Base-by-base conservation (phyloP, 2,329 filamentous ascomycete species). In the Cytospora piceicola region DNA sequence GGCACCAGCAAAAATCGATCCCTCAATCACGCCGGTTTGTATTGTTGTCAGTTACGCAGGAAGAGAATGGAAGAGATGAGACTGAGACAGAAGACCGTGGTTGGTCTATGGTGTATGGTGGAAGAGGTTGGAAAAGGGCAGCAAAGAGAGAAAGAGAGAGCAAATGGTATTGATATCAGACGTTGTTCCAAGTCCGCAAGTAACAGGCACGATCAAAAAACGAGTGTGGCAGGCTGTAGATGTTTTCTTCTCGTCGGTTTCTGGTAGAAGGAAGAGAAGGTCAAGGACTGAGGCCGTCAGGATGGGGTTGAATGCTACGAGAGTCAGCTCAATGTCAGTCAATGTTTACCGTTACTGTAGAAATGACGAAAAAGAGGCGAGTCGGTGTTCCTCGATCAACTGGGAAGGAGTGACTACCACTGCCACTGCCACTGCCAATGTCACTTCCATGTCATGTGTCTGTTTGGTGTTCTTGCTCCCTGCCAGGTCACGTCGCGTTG, bases 181-280 rank as follows among this genome's bases (percentile, higher is more conserved):
- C 58, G 56, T 27, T 60, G 29, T 55, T 56, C 56, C 34, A 62
- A 61, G 54, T 49, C 39, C 51, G 34, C 34, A 49, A 51, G 39
- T 46, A 60, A 49, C 22, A 24, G 55, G 24, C 49, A 52, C 66
- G 66, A 67, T 67, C 66, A 67, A 67, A 67, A 67, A 67, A 67
- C 30, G 58, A 67, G 58, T 66, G 63, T 51, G 59, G 22, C 30
- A 61, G 66, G 66, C 42, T 60, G 66, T 63, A 46, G 66, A 66
- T 61, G 64, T 55, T 58, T 36, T 46, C 46, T 59, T 61, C 36
- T 65, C 30, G 58, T 63, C 58, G 30, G 32, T 53, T 53, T 39
- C 27, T 39, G 58, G 58, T 39, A 42, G 30, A 49, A 34, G 42
- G 8, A n/a, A 39, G 22, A 39, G 30, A 24, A 27, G 53, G 24